Evolutionary conservation across 148 eudicot species (phyloP).

Genomic region (Rhododendron kiyosumense): DNA sequence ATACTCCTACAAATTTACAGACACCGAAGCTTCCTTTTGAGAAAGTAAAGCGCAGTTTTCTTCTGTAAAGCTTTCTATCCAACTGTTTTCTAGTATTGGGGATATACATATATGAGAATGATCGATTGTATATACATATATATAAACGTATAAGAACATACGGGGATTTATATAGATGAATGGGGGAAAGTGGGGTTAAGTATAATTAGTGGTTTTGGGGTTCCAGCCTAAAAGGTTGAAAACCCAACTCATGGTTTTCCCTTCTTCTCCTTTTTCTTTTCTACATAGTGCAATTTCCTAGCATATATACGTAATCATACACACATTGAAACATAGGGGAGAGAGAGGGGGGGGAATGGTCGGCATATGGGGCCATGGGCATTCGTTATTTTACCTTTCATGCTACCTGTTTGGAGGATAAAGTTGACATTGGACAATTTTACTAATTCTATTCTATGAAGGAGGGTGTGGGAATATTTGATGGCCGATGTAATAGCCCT

Average conservation of each 20-base stretch:
- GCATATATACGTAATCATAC: too few relatives aligned
- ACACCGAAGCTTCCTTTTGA: not conserved
- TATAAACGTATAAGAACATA: not conserved
- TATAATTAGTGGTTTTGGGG: constrained; percentile 1
- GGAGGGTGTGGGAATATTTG: too few relatives aligned
- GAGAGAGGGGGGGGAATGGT: too few relatives aligned
- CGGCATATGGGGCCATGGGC: not conserved
- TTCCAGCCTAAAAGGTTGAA: constrained; percentile 33
- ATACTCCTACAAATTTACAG: too few relatives aligned
- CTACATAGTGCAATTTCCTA: not conserved
- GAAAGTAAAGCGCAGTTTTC: not conserved
- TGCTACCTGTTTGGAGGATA: not conserved
- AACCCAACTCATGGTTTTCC: not conserved
- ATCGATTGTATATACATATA: not conserved
- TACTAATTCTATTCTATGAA: too few relatives aligned
- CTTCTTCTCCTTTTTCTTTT: not conserved
- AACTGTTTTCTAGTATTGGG: not conserved
- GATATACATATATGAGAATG: not conserved
- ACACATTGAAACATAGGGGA: too few relatives aligned
- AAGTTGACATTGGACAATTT: not conserved
- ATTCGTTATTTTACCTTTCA: not conserved
- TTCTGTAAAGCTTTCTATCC: not conserved
- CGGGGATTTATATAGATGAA: not conserved
- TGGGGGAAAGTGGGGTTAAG: not conserved
- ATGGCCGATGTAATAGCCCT: too few relatives aligned